Evolutionary conservation across 2,329 filamentous ascomycete genomes (phyloP), one percentile per base, ranked within the genome.

Genomic region (Colletotrichum eremochloae): DNA sequence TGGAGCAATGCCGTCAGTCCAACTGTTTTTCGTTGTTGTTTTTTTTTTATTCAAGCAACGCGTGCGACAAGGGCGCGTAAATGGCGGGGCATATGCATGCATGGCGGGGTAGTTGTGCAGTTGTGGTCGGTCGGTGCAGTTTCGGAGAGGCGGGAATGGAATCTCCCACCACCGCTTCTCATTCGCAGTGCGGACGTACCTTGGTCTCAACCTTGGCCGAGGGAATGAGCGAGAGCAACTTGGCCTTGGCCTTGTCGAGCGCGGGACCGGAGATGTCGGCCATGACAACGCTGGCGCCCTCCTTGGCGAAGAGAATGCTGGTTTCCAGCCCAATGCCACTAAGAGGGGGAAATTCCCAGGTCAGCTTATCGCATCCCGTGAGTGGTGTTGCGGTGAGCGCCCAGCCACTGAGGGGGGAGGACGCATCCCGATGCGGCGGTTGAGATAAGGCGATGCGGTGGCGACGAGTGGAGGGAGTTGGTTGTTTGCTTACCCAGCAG

Each of bases 291-390:
- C 89, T 92, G 79, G 94, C 95, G 74, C 95, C 95, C 85, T 98
- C 95, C 75, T 93, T 93, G 72, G 92, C 92, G 79, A 98, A 97
- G 71, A 97, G 92, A 76, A 98, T 95, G 68, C 89, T 90, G 2
- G 95, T 97, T 85, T 98, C 95, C 61, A 98, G 92, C 76, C 95
- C 95, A 79, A 98, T 98, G 79, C 95, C 95, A 79, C 95, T 95
- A 79, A 31, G n/a, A 31, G 31, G 31, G 44, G 31, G 31, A 42
- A 8, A 52, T 46, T 48, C 9, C n/a, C 36, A 64, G 20, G 68
- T 73, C 63, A 73, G 71, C 67, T 58, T 57, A 56, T 65, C 61
- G 67, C 29, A 36, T 53, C 52, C 55, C 31, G 38, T 24, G 15
- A 65, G 20, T 46, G 20, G 31, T 58, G 38, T 58, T 44, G 53